Conservation (phyloP, 1,139 yeast genomes). For the Zygosaccharomyces sapae region DNA sequence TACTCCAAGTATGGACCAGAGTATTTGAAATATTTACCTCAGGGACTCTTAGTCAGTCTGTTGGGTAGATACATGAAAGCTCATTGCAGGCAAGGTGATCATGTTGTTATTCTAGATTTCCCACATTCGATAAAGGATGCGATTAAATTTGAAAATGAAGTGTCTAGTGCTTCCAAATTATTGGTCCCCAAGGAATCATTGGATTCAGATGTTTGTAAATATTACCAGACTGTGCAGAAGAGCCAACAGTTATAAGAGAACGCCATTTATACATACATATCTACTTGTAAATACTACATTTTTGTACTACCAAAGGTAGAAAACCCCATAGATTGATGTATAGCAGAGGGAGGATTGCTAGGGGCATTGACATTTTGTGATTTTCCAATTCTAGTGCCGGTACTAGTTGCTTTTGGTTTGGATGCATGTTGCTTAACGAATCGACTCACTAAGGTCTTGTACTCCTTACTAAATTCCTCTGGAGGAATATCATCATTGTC, state of each 20-base stretch:
- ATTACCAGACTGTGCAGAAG: conserved; percentile 58
- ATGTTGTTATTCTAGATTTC: conserved; percentile 48
- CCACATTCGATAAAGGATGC: conserved; percentile 61
- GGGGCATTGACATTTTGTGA: conserved; percentile 35
- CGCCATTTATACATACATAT: neutral
- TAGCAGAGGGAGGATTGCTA: conserved; percentile 30
- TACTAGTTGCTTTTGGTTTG: neutral
- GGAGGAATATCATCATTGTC: conserved; percentile 37
- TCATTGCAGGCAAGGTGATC: conserved; percentile 42
- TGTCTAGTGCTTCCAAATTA: conserved; percentile 43
- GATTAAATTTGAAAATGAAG: conserved; percentile 42
- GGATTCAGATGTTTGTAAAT: conserved; percentile 45
- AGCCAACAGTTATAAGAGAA: conserved; percentile 19
- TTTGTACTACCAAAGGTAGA: conserved; percentile 43
- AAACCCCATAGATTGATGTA: conserved; percentile 58
- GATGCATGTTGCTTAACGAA: conserved; percentile 20
- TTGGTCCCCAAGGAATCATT: conserved; percentile 34
- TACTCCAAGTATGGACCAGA: conserved; percentile 26
- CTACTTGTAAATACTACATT: conserved; percentile 17
- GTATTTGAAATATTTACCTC: conserved; percentile 43
- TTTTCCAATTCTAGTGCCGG: neutral
- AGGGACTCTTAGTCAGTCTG: conserved; percentile 56
- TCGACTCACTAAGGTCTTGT: conserved; percentile 25
- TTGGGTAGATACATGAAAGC: conserved; percentile 46
- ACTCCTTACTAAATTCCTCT: conserved; percentile 36